phyloP scores from a whole-genome alignment of 148 eudicot genomes.

The Agrostemma githago region DNA sequence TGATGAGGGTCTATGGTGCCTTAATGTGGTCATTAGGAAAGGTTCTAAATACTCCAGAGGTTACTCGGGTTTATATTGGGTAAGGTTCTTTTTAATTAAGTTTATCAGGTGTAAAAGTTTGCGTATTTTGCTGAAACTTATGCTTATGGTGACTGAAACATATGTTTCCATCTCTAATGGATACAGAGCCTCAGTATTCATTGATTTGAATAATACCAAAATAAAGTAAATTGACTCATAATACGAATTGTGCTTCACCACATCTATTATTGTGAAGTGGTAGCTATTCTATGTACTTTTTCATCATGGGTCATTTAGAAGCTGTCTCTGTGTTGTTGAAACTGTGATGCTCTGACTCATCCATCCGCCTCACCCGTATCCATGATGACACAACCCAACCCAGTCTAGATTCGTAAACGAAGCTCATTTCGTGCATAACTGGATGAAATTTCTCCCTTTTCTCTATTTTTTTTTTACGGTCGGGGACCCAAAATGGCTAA shows the following conservation, averaged over 20 bases:
- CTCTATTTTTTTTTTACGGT: too few relatives aligned
- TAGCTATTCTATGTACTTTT: neutral
- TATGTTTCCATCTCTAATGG: neutral
- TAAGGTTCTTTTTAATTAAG: constrained; percentile 29
- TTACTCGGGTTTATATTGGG: constrained; percentile 88
- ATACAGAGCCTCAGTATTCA: neutral
- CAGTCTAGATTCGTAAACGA: too few relatives aligned
- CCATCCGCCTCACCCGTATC: too few relatives aligned
- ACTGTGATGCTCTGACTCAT: neutral
- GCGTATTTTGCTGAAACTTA: neutral
- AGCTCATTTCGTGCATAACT: too few relatives aligned
- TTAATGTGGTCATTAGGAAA: constrained; percentile 97
- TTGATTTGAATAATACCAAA: neutral
- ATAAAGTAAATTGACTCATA: neutral
- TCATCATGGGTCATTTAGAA: neutral
- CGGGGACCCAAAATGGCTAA: too few relatives aligned
- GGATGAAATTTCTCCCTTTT: too few relatives aligned
- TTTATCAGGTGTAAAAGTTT: neutral
- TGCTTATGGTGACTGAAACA: neutral
- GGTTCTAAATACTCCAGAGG: constrained; percentile 85
- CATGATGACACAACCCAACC: too few relatives aligned
- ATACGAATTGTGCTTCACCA: neutral
- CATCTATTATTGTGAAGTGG: neutral
- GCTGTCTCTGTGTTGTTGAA: neutral
- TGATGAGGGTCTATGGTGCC: constrained; percentile 93